These are phyloP conservation scores for Umbilicaria muhlenbergii DNA, from an alignment of 495 filamentous ascomycete genomes.

Conservation along the genomic window DNA sequence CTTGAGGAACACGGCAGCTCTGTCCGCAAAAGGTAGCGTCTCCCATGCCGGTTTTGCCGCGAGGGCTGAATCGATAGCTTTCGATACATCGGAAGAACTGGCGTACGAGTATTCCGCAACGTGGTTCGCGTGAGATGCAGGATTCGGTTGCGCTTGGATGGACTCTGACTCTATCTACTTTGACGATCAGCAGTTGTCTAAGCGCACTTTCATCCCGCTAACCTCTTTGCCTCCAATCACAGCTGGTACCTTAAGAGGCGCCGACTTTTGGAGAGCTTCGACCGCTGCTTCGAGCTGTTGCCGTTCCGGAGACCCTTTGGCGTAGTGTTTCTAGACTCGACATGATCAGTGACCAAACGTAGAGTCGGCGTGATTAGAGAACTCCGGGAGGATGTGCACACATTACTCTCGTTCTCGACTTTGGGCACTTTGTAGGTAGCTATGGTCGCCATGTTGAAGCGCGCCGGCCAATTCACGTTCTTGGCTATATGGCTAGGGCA, in stretches of 20 bases:
- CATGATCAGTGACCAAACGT: conserved; percentile 1
- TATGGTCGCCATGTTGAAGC: conserved; percentile 29
- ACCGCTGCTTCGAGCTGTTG: conserved; percentile 57
- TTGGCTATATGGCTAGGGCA: too few species aligned
- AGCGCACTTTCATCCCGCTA: neutral
- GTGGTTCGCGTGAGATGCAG: conserved; percentile 48
- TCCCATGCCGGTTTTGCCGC: conserved; percentile 74
- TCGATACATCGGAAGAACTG: conserved; percentile 45
- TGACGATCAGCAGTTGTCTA: neutral
- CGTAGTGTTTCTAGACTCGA: conserved; percentile 59
- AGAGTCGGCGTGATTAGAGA: neutral
- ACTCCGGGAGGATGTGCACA: conserved; percentile 26
- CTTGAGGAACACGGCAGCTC: conserved; percentile 85
- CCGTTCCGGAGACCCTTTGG: conserved; percentile 64
- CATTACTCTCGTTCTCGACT: conserved; percentile 86
- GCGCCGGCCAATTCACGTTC: too few species aligned
- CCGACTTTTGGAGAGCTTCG: conserved; percentile 37
- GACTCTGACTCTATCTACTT: conserved; percentile 1
- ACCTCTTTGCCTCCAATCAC: conserved; percentile 69
- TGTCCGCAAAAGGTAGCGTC: conserved; percentile 66
- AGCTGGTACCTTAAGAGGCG: conserved; percentile 56
- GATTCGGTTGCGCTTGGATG: conserved; percentile 44
- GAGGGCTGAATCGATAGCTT: conserved; percentile 67
- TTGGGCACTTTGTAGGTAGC: conserved; percentile 78
- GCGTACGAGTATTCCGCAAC: conserved; percentile 68